These are phyloP conservation scores for Pythium pyrilobum DNA, from an alignment of 352 stramenopile genomes.

Conservation along the genomic window DNA sequence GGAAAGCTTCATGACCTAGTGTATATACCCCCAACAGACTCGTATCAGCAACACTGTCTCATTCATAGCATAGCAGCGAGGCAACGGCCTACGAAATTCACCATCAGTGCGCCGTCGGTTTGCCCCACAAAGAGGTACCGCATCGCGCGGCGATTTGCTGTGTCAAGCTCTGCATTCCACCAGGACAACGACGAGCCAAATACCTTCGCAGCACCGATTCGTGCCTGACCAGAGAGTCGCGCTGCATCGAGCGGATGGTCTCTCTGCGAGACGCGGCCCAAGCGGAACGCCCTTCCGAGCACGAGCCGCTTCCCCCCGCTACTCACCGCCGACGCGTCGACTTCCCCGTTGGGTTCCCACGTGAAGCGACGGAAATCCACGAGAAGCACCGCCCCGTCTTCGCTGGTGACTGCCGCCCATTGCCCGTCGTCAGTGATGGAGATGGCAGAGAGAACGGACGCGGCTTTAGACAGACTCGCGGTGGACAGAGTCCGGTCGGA, in stretches of 20 bases:
- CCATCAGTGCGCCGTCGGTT: conserved; percentile 9
- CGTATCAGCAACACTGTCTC: background rate
- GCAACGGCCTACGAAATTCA: background rate
- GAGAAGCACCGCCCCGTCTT: conserved; percentile 22
- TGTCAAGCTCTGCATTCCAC: background rate
- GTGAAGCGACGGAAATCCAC: conserved; percentile 29
- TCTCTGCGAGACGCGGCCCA: conserved; percentile 16
- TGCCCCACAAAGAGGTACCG: conserved; percentile 11
- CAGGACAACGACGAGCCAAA: conserved; percentile 3
- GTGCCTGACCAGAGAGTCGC: conserved; percentile 17
- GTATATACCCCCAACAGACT: background rate
- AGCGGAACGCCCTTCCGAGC: conserved; percentile 21
- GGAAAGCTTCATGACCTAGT: background rate
- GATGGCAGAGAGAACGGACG: conserved; percentile 10
- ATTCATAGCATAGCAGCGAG: too few relatives aligned
- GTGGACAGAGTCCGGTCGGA: conserved; percentile 41
- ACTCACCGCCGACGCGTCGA: background rate
- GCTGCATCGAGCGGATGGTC: conserved; percentile 30
- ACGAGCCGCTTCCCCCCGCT: conserved; percentile 23
- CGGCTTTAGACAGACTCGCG: conserved; percentile 19
- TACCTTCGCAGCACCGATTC: background rate
- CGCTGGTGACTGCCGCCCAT: conserved; percentile 28
- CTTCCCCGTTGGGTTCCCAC: conserved; percentile 2
- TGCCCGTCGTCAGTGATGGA: conserved; percentile 25
- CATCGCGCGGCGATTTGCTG: background rate